Percentiles rank a stretch among this genome's conserved stretches.
Evolutionary conservation across 2,329 filamentous ascomycete genomes (phyloP).

Genomic region (Venturiaceae sp.): DNA sequence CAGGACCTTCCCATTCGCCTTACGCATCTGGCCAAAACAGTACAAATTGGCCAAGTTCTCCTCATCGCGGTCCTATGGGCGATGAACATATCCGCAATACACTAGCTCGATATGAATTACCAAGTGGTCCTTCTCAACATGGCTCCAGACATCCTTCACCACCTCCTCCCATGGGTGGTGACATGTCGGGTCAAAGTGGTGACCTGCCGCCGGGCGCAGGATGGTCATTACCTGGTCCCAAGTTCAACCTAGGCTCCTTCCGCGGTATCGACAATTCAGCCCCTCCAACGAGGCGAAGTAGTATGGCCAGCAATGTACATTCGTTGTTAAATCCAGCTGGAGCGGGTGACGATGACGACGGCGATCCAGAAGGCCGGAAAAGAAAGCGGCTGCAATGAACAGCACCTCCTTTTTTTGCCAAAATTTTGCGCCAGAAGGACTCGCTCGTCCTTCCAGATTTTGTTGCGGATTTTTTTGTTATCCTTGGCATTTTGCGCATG

Average conservation of each 20-base stretch:
- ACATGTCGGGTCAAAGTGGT: background rate
- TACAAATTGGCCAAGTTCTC: constrained; percentile 58
- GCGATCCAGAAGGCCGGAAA: constrained; percentile 54
- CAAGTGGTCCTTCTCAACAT: constrained; percentile 36
- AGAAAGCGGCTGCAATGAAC: constrained; percentile 38
- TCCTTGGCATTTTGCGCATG: background rate
- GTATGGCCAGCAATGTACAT: constrained; percentile 63
- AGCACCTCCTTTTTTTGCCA: background rate
- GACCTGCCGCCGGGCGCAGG: constrained; percentile 33
- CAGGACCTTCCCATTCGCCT: constrained; percentile 45
- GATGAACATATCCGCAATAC: constrained; percentile 53
- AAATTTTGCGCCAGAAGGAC: background rate
- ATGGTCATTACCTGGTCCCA: constrained; percentile 44
- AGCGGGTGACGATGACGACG: constrained; percentile 55
- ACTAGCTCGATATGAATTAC: constrained; percentile 59
- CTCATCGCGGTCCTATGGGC: constrained; percentile 34
- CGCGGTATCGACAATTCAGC: constrained; percentile 38
- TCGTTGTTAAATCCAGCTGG: constrained; percentile 59
- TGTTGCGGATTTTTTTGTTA: too few relatives aligned
- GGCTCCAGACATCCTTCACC: constrained; percentile 45
- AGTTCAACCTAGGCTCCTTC: constrained; percentile 29
- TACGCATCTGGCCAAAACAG: constrained; percentile 55
- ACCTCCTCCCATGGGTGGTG: constrained; percentile 23
- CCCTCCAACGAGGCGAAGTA: constrained; percentile 57
- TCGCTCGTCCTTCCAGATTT: background rate